Evolutionary conservation across 805 yeast genomes (phyloP), one percentile per base, ranked within the genome.

Genomic region (Wickerhamomyces chambardii): DNA sequence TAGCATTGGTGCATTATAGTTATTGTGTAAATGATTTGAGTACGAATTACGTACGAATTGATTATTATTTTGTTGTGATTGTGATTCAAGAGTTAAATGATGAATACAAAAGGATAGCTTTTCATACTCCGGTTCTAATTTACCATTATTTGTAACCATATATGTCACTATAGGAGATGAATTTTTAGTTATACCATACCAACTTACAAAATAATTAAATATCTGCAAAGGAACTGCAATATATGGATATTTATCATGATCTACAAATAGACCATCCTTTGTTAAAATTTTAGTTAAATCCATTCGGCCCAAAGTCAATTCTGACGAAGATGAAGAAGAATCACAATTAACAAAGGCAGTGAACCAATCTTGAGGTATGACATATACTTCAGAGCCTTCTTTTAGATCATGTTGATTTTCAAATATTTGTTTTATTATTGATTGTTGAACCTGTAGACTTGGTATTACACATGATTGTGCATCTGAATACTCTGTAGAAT

Each of bases 161-260:
- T 42, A 47, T 4, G 77, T 62, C n/a, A 44, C 40, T 1, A 68
- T 52, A 1, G 69, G 62, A 6, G 41, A 40, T 6, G 68, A 58
- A 5, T 48, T 50, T 1, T 66, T 64, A 2, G 55, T 48, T 17
- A 71, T 34, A 0, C 82, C 83, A 51, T 76, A 78, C 78, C 81
- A 73, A 24, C 62, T 59, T 1, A 50, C 53, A 9, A 80, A 51
- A 38, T 60, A 48, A 3, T 60, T 46, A 43, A 73, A 78, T 3
- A 70, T 61, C 5, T 58, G 53, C 6, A 67, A 68, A 0, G 73
- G 57, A 1, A 79, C 54, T 0, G 63, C 47, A 35, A 55, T 27
- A 38, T 63, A 46, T 12, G 64, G 57, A 33, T 45, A 32, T 15
- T 36, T 22, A 16, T 41, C 33, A 41, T 48, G 44, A 29, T 59